These are phyloP conservation scores for Geotrichum bryndzae DNA, from an alignment of 1,139 yeast species.

Conservation along the genomic window DNA sequence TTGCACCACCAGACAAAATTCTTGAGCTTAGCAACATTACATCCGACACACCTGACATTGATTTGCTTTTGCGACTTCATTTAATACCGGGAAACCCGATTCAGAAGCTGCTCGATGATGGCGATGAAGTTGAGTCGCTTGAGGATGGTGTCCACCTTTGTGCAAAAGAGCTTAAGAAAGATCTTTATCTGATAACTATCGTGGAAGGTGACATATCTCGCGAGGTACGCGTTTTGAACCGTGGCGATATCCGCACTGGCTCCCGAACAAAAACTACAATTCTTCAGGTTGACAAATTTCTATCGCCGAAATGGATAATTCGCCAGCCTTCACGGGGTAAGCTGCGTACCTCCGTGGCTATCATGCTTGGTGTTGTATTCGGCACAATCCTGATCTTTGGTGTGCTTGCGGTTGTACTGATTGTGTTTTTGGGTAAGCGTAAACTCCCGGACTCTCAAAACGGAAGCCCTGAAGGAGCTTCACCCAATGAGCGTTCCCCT, in stretches of 20 bases:
- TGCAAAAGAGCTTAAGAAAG: slow-evolving; percentile 37
- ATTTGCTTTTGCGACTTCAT: slow-evolving; percentile 59
- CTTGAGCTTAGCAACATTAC: slow-evolving; percentile 51
- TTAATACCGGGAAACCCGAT: slow-evolving; percentile 53
- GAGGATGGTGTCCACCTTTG: slow-evolving; percentile 41
- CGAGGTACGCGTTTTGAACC: slow-evolving; percentile 57
- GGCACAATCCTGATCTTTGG: slow-evolving; percentile 33
- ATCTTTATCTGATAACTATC: slow-evolving; percentile 35
- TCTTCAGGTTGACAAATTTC: slow-evolving; percentile 64
- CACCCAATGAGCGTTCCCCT: slow-evolving; percentile 2
- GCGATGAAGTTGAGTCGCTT: slow-evolving; percentile 38
- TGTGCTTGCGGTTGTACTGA: slow-evolving; percentile 22
- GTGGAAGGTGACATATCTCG: slow-evolving; percentile 50
- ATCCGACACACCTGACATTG: slow-evolving; percentile 40
- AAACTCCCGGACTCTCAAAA: slow-evolving; percentile 1
- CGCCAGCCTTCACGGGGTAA: slow-evolving; percentile 1
- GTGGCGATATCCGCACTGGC: slow-evolving; percentile 48
- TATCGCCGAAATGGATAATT: slow-evolving; percentile 52
- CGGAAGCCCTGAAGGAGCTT: neutral
- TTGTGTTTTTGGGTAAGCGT: slow-evolving; percentile 22
- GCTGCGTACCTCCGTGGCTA: slow-evolving; percentile 31
- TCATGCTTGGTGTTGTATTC: slow-evolving; percentile 33
- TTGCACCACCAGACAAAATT: slow-evolving; percentile 65
- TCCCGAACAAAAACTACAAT: slow-evolving; percentile 42
- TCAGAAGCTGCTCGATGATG: slow-evolving; percentile 32